These are phyloP conservation scores for Diaporthe citriasiana DNA, from an alignment of 2,329 filamentous ascomycete genomes.

Conservation along the genomic window DNA sequence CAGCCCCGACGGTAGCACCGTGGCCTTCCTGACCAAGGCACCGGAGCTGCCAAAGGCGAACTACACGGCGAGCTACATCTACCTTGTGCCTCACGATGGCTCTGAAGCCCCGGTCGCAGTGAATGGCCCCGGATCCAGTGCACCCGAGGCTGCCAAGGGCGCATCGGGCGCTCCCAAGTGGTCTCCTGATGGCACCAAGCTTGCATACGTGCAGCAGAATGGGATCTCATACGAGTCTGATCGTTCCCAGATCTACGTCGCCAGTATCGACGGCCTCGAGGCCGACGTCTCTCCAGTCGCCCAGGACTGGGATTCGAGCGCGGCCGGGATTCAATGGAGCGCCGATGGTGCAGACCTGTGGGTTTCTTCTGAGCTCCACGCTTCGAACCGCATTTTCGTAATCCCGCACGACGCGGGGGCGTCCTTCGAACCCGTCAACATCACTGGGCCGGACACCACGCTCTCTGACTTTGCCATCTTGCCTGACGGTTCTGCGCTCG, in stretches of 20 bases:
- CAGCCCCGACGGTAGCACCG: conserved; percentile 57
- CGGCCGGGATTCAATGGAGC: conserved; percentile 49
- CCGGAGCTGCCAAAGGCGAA: conserved; percentile 67
- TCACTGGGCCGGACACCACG: conserved; percentile 51
- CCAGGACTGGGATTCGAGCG: conserved; percentile 51
- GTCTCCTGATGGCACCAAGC: conserved; percentile 68
- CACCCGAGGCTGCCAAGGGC: conserved; percentile 52
- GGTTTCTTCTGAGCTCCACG: conserved; percentile 13
- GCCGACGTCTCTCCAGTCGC: conserved; percentile 55
- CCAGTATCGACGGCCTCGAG: conserved; percentile 62
- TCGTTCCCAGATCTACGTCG: conserved; percentile 53
- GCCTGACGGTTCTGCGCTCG: conserved; percentile 48
- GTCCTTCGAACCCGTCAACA: conserved; percentile 50
- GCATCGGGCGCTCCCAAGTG: conserved; percentile 59
- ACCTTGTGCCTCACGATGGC: conserved; percentile 52
- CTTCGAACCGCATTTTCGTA: conserved; percentile 1
- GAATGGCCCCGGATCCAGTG: conserved; percentile 51
- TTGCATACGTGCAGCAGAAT: conserved; percentile 74
- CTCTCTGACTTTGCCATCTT: conserved; percentile 49
- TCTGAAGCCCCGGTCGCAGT: conserved; percentile 51
- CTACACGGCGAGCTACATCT: conserved; percentile 59
- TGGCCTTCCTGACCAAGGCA: conserved; percentile 71
- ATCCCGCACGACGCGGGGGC: conserved; percentile 7
- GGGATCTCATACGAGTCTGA: conserved; percentile 69
- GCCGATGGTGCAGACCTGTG: conserved; percentile 16